A percentile compares a stretch with the other conserved stretches of the same genome.
Conservation (phyloP, 2,329 filamentous ascomycete genomes). For the Ascochyta koolunga region DNA sequence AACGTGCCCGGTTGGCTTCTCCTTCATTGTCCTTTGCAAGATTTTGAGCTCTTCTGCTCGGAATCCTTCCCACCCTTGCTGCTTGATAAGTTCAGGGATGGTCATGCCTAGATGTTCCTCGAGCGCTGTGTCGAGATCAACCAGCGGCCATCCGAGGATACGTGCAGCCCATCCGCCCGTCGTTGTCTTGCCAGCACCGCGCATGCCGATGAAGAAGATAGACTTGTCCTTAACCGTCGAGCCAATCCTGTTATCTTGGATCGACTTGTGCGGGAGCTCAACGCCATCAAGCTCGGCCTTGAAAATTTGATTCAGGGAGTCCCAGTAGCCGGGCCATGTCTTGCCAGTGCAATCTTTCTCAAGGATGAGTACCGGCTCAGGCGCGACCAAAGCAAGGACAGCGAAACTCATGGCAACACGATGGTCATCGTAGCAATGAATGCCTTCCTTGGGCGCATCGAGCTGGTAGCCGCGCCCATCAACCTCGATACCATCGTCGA, state of each 20-base stretch:
- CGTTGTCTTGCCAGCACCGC: conserved; percentile 95
- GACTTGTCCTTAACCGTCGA: conserved; percentile 61
- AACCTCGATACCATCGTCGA: conserved; percentile 91
- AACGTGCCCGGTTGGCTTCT: conserved; percentile 76
- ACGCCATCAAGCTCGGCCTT: conserved; percentile 76
- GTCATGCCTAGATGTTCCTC: conserved; percentile 74
- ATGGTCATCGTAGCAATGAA: conserved; percentile 97
- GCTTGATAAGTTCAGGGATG: conserved; percentile 84
- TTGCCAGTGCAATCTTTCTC: conserved; percentile 95
- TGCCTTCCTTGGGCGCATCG: conserved; percentile 62
- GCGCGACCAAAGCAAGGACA: conserved; percentile 76
- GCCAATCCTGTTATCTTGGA: conserved; percentile 38
- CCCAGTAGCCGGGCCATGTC: conserved; percentile 99
- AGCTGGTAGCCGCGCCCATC: conserved; percentile 62
- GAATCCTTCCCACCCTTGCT: conserved; percentile 86
- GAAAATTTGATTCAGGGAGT: conserved; percentile 80
- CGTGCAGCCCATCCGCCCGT: conserved; percentile 84
- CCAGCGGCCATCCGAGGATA: conserved; percentile 74
- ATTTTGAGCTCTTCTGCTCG: conserved; percentile 77
- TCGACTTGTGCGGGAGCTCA: conserved; percentile 56
- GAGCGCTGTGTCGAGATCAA: conserved; percentile 88
- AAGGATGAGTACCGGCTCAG: conserved; percentile 74
- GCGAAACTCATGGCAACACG: conserved; percentile 99
- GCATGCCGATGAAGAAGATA: conserved; percentile 95
- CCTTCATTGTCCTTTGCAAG: conserved; percentile 73